These are phyloP conservation scores for Saturnispora halmiae DNA, from an alignment of 805 yeast species.

Conservation along the genomic window DNA sequence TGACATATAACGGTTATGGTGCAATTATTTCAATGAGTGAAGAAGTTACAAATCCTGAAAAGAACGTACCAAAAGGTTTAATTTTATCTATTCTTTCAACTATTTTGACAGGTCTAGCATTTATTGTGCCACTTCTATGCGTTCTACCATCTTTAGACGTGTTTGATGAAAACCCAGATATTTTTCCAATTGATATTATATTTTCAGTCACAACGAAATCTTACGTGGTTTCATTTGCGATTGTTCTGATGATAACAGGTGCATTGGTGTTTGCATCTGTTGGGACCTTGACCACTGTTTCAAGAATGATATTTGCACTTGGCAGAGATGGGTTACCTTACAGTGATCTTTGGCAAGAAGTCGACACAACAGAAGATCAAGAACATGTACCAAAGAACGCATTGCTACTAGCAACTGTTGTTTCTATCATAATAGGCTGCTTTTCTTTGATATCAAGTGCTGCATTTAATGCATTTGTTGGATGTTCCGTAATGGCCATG, in stretches of 20 bases:
- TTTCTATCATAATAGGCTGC: conserved; percentile 51
- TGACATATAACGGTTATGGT: conserved; percentile 77
- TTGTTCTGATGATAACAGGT: conserved; percentile 57
- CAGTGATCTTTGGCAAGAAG: conserved; percentile 54
- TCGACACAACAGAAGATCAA: conserved; percentile 43
- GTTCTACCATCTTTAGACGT: conserved; percentile 61
- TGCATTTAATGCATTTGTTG: conserved; percentile 77
- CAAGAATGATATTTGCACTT: conserved; percentile 73
- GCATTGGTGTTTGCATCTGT: conserved; percentile 69
- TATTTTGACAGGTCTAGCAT: conserved; percentile 59
- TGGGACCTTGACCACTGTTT: conserved; percentile 72
- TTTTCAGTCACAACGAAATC: conserved; percentile 66
- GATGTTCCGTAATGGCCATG: conserved; percentile 68
- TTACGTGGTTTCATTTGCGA: conserved; percentile 55
- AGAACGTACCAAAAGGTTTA: conserved; percentile 66
- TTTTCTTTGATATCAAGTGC: conserved; percentile 61
- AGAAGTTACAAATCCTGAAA: conserved; percentile 70
- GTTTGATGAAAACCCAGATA: conserved; percentile 52
- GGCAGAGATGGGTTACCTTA: conserved; percentile 78
- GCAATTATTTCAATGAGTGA: conserved; percentile 75
- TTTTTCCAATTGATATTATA: conserved; percentile 71
- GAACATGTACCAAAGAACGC: conserved; percentile 66
- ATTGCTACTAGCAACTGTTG: conserved; percentile 51
- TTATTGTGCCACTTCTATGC: conserved; percentile 60
- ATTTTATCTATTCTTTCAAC: conserved; percentile 56